These are phyloP conservation scores for Fusarium sp. DNA, from an alignment of 2,329 filamentous ascomycete genomes.

Conservation along the genomic window DNA sequence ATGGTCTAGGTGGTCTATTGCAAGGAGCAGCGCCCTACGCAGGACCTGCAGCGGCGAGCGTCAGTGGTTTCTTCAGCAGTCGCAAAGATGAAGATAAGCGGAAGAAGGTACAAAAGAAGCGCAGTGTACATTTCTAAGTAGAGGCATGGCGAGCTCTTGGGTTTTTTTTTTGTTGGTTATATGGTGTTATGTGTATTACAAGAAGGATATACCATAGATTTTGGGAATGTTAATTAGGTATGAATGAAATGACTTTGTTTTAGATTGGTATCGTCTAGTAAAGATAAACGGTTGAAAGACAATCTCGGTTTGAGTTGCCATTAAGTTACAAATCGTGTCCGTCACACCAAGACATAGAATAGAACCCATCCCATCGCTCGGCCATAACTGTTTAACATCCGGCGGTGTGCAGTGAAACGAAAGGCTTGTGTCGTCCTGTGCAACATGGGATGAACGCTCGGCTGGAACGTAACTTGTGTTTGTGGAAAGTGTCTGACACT, in stretches of 20 bases:
- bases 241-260: conserved; percentile 9
- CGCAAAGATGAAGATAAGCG: conserved; percentile 53
- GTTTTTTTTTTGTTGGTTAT: background rate
- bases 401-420: background rate
- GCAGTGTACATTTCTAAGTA: conserved; percentile 58
- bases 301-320: background rate
- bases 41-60: conserved; percentile 57
- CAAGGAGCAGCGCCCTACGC: conserved; percentile 49
- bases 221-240: conserved; percentile 12
- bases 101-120: conserved; percentile 60
- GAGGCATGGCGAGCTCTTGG: background rate
- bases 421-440: background rate
- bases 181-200: conserved; percentile 23
- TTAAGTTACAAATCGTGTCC: background rate
- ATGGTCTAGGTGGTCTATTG: conserved; percentile 48
- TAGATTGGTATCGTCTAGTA: background rate
- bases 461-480: background rate
- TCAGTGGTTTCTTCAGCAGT: conserved; percentile 57
- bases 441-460: background rate
- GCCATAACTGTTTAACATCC: background rate
- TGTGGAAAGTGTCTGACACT: background rate
- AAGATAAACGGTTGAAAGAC: background rate
- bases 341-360: background rate
- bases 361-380: background rate
- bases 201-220: conserved; percentile 44